A percentile compares a stretch with the other conserved stretches of the same genome.
Evolutionary conservation across 169 alveolate species (phyloP).

Genomic region (Eimeria nieschulzi): DNA sequence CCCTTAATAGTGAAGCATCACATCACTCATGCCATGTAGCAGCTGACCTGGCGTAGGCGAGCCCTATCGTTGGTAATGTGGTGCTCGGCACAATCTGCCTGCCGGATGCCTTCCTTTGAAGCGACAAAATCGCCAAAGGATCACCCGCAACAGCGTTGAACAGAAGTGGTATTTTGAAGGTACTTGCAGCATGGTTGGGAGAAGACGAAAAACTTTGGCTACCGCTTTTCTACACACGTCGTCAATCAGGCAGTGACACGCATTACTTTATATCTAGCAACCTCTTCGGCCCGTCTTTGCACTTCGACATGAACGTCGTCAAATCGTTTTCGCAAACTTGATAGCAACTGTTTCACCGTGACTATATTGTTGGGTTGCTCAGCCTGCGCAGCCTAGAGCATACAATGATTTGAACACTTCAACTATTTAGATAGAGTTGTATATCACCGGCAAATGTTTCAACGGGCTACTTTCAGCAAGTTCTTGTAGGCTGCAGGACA

Average conservation of each 20-base stretch:
- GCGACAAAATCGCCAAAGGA: too few relatives aligned
- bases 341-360: slow-evolving; percentile 61
- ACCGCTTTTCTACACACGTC: too few relatives aligned
- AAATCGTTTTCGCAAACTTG: slow-evolving; percentile 72
- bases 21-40: too few relatives aligned
- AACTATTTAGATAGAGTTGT: background rate
- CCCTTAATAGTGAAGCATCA: too few relatives aligned
- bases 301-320: slow-evolving; percentile 75
- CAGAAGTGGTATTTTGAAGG: too few relatives aligned
- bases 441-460: background rate
- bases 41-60: slow-evolving; percentile 61
- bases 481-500: background rate
- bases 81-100: slow-evolving; percentile 74
- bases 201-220: background rate
- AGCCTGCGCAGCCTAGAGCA: slow-evolving; percentile 17
- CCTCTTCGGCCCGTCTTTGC: slow-evolving; percentile 51
- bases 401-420: too few relatives aligned
- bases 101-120: slow-evolving; percentile 74
- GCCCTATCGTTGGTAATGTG: slow-evolving; percentile 62
- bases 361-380: slow-evolving; percentile 50
- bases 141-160: too few relatives aligned
- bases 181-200: too few relatives aligned
- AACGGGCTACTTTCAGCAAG: background rate
- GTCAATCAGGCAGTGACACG: background rate
- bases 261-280: slow-evolving; percentile 56